These are phyloP conservation scores for Cyclotella distinguenda DNA, from an alignment of 108 stramenopile species.

Conservation along the genomic window DNA sequence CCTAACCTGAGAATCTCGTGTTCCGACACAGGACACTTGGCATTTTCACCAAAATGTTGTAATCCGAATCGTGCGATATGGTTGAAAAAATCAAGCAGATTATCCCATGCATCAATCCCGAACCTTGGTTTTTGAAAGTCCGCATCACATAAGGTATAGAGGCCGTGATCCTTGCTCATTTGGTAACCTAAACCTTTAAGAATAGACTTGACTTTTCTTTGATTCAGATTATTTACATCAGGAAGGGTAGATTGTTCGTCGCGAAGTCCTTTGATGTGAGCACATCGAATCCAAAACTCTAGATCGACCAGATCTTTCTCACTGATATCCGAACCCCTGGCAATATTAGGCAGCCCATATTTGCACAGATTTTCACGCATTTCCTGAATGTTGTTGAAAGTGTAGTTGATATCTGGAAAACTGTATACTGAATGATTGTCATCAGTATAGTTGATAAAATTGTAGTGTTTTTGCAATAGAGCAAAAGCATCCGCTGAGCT, in stretches of 20 bases:
- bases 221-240: background rate
- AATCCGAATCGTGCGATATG: conserved; percentile 42
- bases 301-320: conserved; percentile 4
- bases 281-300: conserved; percentile 38
- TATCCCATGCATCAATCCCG: conserved; percentile 22
- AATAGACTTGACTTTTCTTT: conserved; percentile 5
- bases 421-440: background rate
- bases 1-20: conserved; percentile 15
- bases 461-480: conserved; percentile 5
- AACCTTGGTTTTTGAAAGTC: conserved; percentile 6
- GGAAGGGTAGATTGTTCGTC: conserved; percentile 1
- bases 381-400: conserved; percentile 22
- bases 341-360: conserved; percentile 28
- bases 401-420: conserved; percentile 1
- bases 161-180: conserved; percentile 1
- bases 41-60: background rate
- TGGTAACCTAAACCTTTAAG: conserved; percentile 31
- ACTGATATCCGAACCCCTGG: conserved; percentile 8
- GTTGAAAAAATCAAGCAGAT: conserved; percentile 23
- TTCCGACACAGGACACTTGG: background rate
- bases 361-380: conserved; percentile 37
- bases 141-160: conserved; percentile 14
- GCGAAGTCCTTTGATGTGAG: conserved; percentile 9
- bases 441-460: background rate
- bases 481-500: background rate